Percentiles rank a stretch among this genome's conserved stretches.
Evolutionary conservation across 768 basidiomycete species (phyloP).

Genomic region (Suillus cothurnatus): DNA sequence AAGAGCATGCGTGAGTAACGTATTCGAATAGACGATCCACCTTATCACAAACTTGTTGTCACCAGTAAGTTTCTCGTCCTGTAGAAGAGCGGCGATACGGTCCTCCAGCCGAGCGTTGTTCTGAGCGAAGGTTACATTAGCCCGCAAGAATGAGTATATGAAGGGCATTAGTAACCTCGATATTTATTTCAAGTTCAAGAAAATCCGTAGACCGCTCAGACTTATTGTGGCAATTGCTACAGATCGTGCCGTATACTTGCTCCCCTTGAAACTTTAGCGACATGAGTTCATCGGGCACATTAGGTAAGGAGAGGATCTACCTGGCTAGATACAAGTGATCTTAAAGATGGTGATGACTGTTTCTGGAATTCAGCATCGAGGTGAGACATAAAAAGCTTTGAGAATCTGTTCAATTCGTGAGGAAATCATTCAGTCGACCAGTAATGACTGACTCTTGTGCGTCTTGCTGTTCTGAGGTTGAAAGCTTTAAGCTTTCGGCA

Average conservation of each 20-base stretch:
- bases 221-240: constrained; percentile 63
- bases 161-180: constrained; percentile 51
- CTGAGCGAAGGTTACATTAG: constrained; percentile 36
- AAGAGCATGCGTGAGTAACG: constrained; percentile 3
- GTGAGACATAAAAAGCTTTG: constrained; percentile 91
- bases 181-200: constrained; percentile 85
- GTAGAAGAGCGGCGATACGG: constrained; percentile 62
- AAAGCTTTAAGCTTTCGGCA: constrained; percentile 81
- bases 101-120: constrained; percentile 75
- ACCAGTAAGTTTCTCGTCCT: constrained; percentile 72
- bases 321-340: constrained; percentile 73
- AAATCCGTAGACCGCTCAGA: constrained; percentile 77
- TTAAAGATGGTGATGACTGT: constrained; percentile 63
- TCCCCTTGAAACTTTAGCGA: constrained; percentile 79
- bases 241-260: constrained; percentile 79
- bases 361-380: constrained; percentile 87
- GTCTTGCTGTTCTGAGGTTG: constrained; percentile 90
- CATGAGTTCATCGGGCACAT: constrained; percentile 10
- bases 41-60: constrained; percentile 70
- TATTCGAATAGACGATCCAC: neutral
- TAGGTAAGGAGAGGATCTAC: constrained; percentile 36
- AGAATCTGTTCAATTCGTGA: constrained; percentile 60
- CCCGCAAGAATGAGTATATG: constrained; percentile 1
- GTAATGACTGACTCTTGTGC: constrained; percentile 79
- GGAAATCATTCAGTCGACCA: constrained; percentile 4